Evolutionary conservation across 2,329 filamentous ascomycete genomes (phyloP), one percentile per base, ranked within the genome.

Genomic region (Endothia cerciana): DNA sequence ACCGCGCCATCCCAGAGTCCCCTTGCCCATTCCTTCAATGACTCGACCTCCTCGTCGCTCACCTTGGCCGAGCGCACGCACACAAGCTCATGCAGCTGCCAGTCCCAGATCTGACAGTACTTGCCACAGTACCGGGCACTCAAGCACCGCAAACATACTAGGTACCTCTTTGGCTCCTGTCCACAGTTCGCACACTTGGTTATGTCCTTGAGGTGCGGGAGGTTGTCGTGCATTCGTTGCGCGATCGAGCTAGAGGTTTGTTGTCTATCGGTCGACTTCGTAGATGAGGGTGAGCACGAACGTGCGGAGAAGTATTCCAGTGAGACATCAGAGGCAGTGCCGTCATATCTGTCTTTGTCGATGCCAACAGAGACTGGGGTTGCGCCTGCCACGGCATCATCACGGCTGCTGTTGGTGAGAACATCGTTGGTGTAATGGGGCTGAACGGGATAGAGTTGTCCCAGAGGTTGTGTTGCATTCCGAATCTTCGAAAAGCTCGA

Each of bases 21-120:
- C 2, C 6, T 11, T 15, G 63, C 33, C 28, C 63, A 64, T 28
- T 4, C 15, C 36, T 58, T 43, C 25, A 58, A 62, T 7, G 4
- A 2, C n/a, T 51, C 41, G 1, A 59, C 25, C 51, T 61, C 57
- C 25, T 15, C 33, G 17, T 40, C n/a, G n/a, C 25, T 55, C 36
- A 58, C 65, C 19, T 58, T 25, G 1, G 41, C 30, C 17, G 57
- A 38, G 5, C 19, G 25, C 2, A 6, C 10, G 38, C 65, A 67
- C 19, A 19, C 15, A 1, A 3, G 1, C 38, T 38, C 38, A 43
- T 64, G 65, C 4, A 53, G 1, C 4, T 58, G 49, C 65, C 62
- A 67, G 13, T 58, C 33, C 57, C 57, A 67, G 8, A 64, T 43
- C 65, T 67, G 65, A 25, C 62, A 67, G 58, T 61, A 67, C 36